Evolutionary conservation across 176 grass and related monocot genomes (phyloP), one percentile per base, ranked within the genome.

Genomic region (Lolium perenne): DNA sequence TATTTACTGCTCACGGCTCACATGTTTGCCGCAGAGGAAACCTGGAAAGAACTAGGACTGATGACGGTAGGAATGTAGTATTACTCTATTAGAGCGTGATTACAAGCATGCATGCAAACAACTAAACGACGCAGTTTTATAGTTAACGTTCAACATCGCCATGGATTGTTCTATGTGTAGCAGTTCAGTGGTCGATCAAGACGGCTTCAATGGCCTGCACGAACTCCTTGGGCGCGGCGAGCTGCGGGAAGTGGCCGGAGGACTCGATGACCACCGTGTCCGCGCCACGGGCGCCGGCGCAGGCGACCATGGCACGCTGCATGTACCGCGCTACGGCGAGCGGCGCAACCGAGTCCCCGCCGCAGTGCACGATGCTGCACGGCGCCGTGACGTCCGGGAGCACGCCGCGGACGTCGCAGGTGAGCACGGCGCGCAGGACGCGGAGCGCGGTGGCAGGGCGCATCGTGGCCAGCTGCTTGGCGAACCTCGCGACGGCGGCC

Each of bases 221-320:
- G 54, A 98, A 83, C 77, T 86, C 82, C 25, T 85, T 51, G 3
- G 84, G 84, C 25, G 89, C 88, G 59, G 85, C 89, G 85, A 95
- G 93, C 68, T 90, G 88, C 10, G 95, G 93, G 76, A 95, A 95
- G 85, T 98, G 95, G 13, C 93, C 91, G 20, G 83, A 40, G 14
- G 71, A 51, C 15, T 91, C 81, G 21, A 95, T 92, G 4, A 91
- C 82, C 58, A 92, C 90, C 73, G 86, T 48, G 46, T 60, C 46
- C 35, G 87, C 86, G 55, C 81, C 66, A 18, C 5, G 12, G 38
- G 13, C 86, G 53, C 78, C 47, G 15, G 63, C 63, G 45, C 78
- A 53, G n/a, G 56, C 45, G 0, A 46, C 85, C 47, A 98, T 74
- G 1, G 77, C 88, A 38, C 82, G 79, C 78, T 92, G 83, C 84